Percentiles rank a stretch among this genome's conserved stretches.
These are phyloP conservation scores for Isochrysis galbana DNA, from an alignment of 78 protist species.

Conservation along the genomic window DNA sequence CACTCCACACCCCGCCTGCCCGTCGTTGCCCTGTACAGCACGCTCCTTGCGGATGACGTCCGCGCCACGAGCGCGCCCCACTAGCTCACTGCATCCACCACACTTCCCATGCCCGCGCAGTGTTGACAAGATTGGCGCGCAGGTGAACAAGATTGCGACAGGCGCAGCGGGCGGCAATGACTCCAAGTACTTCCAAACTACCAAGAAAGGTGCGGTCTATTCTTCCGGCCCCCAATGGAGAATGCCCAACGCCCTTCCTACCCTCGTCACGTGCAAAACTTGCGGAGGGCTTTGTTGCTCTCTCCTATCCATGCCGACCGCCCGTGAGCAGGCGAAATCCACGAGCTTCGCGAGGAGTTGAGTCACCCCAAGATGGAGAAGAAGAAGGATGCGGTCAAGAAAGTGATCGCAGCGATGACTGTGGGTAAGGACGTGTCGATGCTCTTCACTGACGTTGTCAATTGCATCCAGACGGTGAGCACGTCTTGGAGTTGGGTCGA, in stretches of 20 bases:
- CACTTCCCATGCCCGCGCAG: too few relatives aligned
- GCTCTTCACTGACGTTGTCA: slow-evolving; percentile 88
- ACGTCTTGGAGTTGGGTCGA: neutral
- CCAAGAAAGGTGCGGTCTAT: slow-evolving; percentile 38
- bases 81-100: too few relatives aligned
- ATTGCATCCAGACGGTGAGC: slow-evolving; percentile 84
- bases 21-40: too few relatives aligned
- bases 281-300: too few relatives aligned
- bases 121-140: neutral
- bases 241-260: too few relatives aligned
- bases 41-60: too few relatives aligned
- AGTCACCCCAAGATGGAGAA: slow-evolving; percentile 40
- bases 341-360: slow-evolving; percentile 64
- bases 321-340: slow-evolving; percentile 53
- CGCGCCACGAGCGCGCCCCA: too few relatives aligned
- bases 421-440: slow-evolving; percentile 97
- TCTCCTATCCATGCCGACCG: neutral
- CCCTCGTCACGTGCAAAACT: too few relatives aligned
- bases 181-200: slow-evolving; percentile 47
- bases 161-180: slow-evolving; percentile 26
- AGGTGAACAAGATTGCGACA: neutral
- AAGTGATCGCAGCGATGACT: slow-evolving; percentile 98
- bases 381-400: slow-evolving; percentile 94
- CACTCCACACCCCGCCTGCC: too few relatives aligned
- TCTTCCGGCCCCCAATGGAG: neutral